Evolutionary conservation across 2,329 filamentous ascomycete species (phyloP).

Genomic region (Fragosphaeria purpurea): DNA sequence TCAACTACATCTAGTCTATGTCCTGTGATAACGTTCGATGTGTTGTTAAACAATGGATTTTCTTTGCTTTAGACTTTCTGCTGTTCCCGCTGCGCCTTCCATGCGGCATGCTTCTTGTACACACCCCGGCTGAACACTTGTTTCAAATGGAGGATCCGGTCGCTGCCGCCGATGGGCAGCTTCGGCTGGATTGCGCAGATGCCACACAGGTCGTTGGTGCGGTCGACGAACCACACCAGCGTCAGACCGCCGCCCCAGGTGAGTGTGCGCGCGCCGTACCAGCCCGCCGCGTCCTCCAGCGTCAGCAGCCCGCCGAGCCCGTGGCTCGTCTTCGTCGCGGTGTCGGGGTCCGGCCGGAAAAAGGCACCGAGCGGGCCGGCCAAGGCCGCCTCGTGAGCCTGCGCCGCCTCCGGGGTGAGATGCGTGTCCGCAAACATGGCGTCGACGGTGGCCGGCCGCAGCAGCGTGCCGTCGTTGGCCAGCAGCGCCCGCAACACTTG

Average conservation of each 20-base stretch:
- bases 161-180: too few species aligned
- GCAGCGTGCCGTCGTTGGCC: conserved; percentile 36
- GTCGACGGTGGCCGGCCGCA: conserved; percentile 31
- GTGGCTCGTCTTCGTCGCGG: conserved; percentile 24
- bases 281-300: conserved; percentile 29
- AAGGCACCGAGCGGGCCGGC: conserved; percentile 22
- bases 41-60: too few species aligned
- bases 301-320: conserved; percentile 32
- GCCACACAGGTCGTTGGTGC: conserved; percentile 28
- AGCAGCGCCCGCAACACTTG: conserved; percentile 37
- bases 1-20: too few species aligned
- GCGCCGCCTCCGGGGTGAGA: conserved; percentile 23
- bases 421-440: conserved; percentile 36
- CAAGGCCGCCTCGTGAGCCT: conserved; percentile 19
- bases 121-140: too few species aligned
- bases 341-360: conserved; percentile 25
- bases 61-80: too few species aligned
- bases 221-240: conserved; percentile 38
- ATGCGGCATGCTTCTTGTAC: too few species aligned
- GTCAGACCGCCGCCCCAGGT: conserved; percentile 37
- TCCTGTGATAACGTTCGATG: too few species aligned
- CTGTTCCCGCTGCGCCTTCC: too few species aligned
- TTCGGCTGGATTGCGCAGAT: too few species aligned
- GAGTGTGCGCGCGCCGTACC: conserved; percentile 32
- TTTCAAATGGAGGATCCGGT: too few species aligned